Evolutionary conservation across 2,329 filamentous ascomycete species (phyloP), one percentile per base, ranked within the genome.

Genomic region (Clarireedia paspali): DNA sequence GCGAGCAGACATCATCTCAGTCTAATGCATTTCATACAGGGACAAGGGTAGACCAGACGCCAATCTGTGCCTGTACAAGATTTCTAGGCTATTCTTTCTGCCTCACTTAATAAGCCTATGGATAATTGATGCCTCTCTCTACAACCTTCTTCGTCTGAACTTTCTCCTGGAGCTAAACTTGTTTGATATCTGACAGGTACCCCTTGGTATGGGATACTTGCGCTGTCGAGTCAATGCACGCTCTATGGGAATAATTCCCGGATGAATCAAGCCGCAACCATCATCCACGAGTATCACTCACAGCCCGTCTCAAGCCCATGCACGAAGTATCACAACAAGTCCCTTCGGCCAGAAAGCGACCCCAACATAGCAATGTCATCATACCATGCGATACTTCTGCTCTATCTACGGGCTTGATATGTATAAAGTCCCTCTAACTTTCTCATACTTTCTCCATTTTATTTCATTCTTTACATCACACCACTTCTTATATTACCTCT

Each of bases 401-500:
- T 30, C 27, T 39, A 1, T 15, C 17, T 50, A 14, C 6, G 38
- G n/a, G 14, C 26, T 52, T 24, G 15, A 42, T 34, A 52, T 34
- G 26, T 45, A 52, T 44, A 44, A 45, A 52, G 39, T 14, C 5
- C 9, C 50, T 52, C 50, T 24, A 24, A 45, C 30, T 23, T 26
- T 44, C 50, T 52, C 50, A 50, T 42, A 26, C 23, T 14, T 52
- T 45, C 26, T 44, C 39, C 39, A 45, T 52, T 34, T 26, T 52
- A 34, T 34, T 34, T 34, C 30, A 34, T 34, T 12, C 30, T 34
- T 20, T 20, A 20, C 30, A 34, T 34, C 39, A 45, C 23, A 52
- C 12, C n/a, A 45, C n/a, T 50, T 45, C 38, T 52, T 38, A 36
- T 17, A 20, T 17, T n/a, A 44, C 15, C 14, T 42, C 44, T n/a